Evolutionary conservation across 2,329 filamentous ascomycete species (phyloP), one percentile per base, ranked within the genome.

Genomic region (Botrytis aclada): DNA sequence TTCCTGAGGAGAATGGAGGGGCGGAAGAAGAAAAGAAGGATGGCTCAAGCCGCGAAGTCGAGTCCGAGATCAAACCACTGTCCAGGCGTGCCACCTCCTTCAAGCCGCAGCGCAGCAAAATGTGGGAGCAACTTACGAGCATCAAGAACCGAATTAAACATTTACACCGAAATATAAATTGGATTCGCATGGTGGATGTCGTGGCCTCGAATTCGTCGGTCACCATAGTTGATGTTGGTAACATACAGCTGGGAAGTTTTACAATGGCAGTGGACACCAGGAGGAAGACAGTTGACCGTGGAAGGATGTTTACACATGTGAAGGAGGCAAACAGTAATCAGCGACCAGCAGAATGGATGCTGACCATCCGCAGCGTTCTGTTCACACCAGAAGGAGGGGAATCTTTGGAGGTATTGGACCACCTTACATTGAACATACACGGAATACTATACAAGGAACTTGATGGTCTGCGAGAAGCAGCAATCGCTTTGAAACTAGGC

Each of bases 321-420:
- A 90, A 90, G 80, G 86, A 90, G 76, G 86, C 88, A 76, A 86
- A 86, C 61, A 85, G 86, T 41, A 84, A 89, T 67, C 90, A 92
- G 77, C 87, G 88, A 64, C 94, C 96, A 56, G 95, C 95, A 2
- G 97, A 99, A 84, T 99, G 97, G 95, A 95, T 97, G 76, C 87
- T 97, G 78, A 92, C 92, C 12, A 83, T 95, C 69, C 90, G 93
- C 74, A 98, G 95, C 82, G 88, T 98, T 64, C 85, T 98, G 10
- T 97, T 99, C 79, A 97, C 93, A 0, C 90, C 94, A 1, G 91
- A 97, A 73, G 94, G 94, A 47, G 88, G 88, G 71, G 94, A 98
- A 73, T 92, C 94, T 1, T 90, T 93, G 72, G 95, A 99, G 82
- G 84, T 99, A 3, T 84, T 99, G 76, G 97, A 99, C 81, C 92